phyloP scores from a whole-genome alignment of 2,329 filamentous ascomycete genomes.

The Sordariomycetes sp. region DNA sequence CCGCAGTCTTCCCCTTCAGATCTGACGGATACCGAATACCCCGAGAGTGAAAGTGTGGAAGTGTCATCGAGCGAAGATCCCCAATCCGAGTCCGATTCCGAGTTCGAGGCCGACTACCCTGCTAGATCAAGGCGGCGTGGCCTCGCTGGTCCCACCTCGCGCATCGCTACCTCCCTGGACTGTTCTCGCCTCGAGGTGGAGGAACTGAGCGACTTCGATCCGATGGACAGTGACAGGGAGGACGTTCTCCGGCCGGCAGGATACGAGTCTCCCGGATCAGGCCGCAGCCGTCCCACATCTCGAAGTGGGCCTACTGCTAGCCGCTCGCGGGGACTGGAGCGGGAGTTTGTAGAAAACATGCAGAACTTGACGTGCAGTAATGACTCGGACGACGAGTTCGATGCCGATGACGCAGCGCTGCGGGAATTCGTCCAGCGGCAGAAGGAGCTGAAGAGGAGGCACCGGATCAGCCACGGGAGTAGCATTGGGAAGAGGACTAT shows the following conservation, averaged over 20 bases:
- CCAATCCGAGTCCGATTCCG: conserved; percentile 8
- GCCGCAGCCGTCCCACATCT: conserved; percentile 25
- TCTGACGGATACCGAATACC: not conserved
- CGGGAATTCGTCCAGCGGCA: conserved; percentile 16
- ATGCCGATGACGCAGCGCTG: conserved; percentile 44
- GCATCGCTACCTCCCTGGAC: conserved; percentile 1
- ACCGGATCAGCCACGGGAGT: conserved; percentile 35
- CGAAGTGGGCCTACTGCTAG: conserved; percentile 11
- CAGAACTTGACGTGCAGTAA: conserved; percentile 30
- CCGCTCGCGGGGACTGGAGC: conserved; percentile 16
- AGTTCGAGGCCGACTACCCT: conserved; percentile 7
- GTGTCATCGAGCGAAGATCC: not conserved
- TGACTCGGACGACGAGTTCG: conserved; percentile 25
- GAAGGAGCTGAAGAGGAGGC: conserved; percentile 27
- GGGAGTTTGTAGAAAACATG: conserved; percentile 28
- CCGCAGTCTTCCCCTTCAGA: conserved; percentile 1
- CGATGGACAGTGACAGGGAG: conserved; percentile 29
- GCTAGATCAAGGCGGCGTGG: not conserved
- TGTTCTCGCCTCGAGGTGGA: conserved; percentile 23
- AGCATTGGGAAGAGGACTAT: conserved; percentile 41
- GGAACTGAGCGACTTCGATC: conserved; percentile 28
- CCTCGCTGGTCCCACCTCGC: not conserved
- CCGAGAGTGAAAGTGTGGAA: conserved; percentile 1
- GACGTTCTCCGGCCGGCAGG: conserved; percentile 28
- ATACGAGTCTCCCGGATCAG: conserved; percentile 30